These are phyloP conservation scores for Paraconiothyrium sp. DNA, from an alignment of 2,329 filamentous ascomycete genomes.

Conservation along the genomic window DNA sequence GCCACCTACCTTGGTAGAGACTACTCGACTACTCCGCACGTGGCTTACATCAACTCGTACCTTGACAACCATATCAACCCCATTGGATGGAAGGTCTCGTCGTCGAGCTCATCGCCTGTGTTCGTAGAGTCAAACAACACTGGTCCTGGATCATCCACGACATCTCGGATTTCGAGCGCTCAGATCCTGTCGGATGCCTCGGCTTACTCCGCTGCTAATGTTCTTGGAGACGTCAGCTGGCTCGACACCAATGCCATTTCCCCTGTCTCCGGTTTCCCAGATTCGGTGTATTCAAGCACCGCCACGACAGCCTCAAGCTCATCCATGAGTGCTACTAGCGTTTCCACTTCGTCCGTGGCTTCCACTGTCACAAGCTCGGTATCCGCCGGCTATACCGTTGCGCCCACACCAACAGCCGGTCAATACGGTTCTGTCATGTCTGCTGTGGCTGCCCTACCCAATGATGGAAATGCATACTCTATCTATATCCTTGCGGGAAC, in stretches of 20 bases:
- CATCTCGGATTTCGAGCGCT: conserved; percentile 1
- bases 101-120: neutral
- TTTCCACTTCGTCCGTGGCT: conserved; percentile 41
- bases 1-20: conserved; percentile 2
- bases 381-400: conserved; percentile 27
- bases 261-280: conserved; percentile 1
- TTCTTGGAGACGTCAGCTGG: conserved; percentile 5
- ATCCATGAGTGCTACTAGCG: conserved; percentile 6
- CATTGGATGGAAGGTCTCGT: neutral
- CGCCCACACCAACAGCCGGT: conserved; percentile 34
- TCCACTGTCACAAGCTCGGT: conserved; percentile 47
- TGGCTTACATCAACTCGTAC: conserved; percentile 3
- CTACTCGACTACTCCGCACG: neutral
- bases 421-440: conserved; percentile 55
- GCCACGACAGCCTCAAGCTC: conserved; percentile 1
- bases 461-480: conserved; percentile 51
- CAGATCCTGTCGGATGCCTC: neutral
- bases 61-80: conserved; percentile 1
- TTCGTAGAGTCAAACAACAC: conserved; percentile 5
- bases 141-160: conserved; percentile 1
- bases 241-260: neutral
- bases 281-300: neutral
- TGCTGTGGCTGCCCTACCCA: conserved; percentile 56
- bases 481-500: conserved; percentile 54
- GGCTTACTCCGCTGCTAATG: conserved; percentile 1